Evolutionary conservation across 2,329 filamentous ascomycete genomes (phyloP).

Genomic region (Sphaerulina vaccinii): DNA sequence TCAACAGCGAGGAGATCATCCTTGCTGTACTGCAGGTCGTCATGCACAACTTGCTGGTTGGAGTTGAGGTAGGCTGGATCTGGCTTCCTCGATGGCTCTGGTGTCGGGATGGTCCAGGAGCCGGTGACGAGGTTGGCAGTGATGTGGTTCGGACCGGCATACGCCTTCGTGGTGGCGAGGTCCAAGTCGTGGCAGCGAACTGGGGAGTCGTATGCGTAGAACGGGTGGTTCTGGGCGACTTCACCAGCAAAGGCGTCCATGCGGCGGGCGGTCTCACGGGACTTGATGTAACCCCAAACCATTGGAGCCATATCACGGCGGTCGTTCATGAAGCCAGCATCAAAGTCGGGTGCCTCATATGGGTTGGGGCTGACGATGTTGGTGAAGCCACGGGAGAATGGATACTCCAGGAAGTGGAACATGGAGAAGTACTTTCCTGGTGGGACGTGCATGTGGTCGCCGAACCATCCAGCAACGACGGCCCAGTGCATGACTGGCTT

Average conservation of each 20-base stretch:
- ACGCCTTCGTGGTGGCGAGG: slow-evolving; percentile 70
- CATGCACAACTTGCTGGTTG: slow-evolving; percentile 59
- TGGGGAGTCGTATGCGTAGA: slow-evolving; percentile 68
- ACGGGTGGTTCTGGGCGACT: slow-evolving; percentile 55
- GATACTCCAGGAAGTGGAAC: slow-evolving; percentile 79
- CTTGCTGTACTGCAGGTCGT: slow-evolving; percentile 65
- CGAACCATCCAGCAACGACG: slow-evolving; percentile 64
- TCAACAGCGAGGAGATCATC: slow-evolving; percentile 65
- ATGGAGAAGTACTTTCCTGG: slow-evolving; percentile 79
- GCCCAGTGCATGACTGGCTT: slow-evolving; percentile 87
- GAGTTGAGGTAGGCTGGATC: slow-evolving; percentile 58
- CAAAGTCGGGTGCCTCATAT: slow-evolving; percentile 75
- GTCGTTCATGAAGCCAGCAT: slow-evolving; percentile 74
- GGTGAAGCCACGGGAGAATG: slow-evolving; percentile 69
- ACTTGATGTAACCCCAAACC: slow-evolving; percentile 84
- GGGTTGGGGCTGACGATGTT: slow-evolving; percentile 53
- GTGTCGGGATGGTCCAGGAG: slow-evolving; percentile 37
- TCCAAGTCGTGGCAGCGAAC: slow-evolving; percentile 72
- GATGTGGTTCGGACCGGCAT: slow-evolving; percentile 70
- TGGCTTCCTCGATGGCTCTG: slow-evolving; percentile 53
- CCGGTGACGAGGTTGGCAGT: slow-evolving; percentile 68
- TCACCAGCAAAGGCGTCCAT: slow-evolving; percentile 79
- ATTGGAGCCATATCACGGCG: slow-evolving; percentile 80
- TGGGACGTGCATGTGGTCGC: slow-evolving; percentile 60
- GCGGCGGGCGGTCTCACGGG: slow-evolving; percentile 72